Evolutionary conservation across 768 basidiomycete genomes (phyloP).

Genomic region (Tubosaeta sp.): DNA sequence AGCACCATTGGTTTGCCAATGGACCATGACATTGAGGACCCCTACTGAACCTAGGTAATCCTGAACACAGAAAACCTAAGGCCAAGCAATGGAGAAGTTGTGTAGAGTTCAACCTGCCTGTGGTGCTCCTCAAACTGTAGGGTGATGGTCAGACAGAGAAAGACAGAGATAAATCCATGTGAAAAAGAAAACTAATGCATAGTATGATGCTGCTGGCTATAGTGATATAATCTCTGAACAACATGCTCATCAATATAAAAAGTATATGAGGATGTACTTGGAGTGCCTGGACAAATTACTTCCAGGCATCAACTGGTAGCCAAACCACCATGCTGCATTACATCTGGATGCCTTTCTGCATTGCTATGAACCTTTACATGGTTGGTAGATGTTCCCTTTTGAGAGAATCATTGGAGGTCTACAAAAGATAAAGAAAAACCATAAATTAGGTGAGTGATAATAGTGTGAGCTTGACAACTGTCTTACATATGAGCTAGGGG

Average conservation of each 20-base stretch:
- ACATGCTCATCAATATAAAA: too few species aligned
- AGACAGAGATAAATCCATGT: too few species aligned
- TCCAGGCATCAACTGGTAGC: too few species aligned
- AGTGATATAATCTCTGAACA: constrained; percentile 3
- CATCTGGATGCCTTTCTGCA: too few species aligned
- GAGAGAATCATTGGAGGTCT: neutral
- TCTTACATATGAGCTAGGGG: neutral
- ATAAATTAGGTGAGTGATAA: neutral
- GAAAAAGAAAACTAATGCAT: constrained; percentile 2
- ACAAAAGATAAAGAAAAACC: neutral
- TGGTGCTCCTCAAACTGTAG: constrained; percentile 31
- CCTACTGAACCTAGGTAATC: constrained; percentile 15
- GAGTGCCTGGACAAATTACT: too few species aligned
- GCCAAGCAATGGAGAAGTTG: constrained; percentile 31
- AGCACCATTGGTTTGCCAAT: too few species aligned
- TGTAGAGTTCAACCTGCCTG: constrained; percentile 24
- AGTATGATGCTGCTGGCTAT: neutral
- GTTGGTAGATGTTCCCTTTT: neutral
- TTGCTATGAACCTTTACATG: constrained; percentile 2
- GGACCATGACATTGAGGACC: constrained; percentile 25
- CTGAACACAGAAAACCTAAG: constrained; percentile 31
- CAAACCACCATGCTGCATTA: too few species aligned
- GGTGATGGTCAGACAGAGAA: too few species aligned
- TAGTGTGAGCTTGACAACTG: neutral
- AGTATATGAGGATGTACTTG: too few species aligned